Percentiles rank a stretch among this genome's conserved stretches.
phyloP scores from a whole-genome alignment of 306 rosid genomes.

The Malus orientalis region DNA sequence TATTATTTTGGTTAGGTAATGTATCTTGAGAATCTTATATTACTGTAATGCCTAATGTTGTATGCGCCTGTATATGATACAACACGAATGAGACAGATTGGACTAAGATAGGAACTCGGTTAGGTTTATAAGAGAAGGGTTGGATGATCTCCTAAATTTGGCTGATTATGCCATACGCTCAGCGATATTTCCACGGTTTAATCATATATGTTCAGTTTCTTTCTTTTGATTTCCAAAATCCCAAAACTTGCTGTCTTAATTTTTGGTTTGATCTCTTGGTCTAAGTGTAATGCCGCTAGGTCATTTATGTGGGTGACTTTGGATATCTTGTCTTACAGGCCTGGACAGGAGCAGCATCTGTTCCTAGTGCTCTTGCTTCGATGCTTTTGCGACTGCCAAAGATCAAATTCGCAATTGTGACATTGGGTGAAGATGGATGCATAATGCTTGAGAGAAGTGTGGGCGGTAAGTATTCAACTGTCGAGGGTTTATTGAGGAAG shows the following conservation, averaged over 20 bases:
- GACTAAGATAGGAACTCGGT: too few relatives aligned
- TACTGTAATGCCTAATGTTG: not conserved
- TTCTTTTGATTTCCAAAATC: not conserved
- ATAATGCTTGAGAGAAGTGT: constrained; percentile 77
- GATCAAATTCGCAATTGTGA: constrained; percentile 70
- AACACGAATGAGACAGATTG: too few relatives aligned
- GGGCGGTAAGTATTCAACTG: constrained; percentile 29
- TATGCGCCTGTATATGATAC: not conserved
- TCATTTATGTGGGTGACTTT: constrained; percentile 14
- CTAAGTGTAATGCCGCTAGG: constrained; percentile 9
- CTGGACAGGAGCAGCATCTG: constrained; percentile 75
- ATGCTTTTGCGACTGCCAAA: constrained; percentile 76
- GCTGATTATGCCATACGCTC: constrained; percentile 75
- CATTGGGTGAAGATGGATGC: constrained; percentile 93
- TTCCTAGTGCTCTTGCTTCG: constrained; percentile 69
- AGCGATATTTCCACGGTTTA: constrained; percentile 67
- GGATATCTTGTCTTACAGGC: constrained; percentile 31
- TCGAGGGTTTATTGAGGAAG: not conserved
- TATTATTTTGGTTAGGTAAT: not conserved
- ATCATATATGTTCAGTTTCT: constrained; percentile 8
- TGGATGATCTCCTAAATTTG: constrained; percentile 62
- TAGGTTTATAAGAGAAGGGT: constrained; percentile 46
- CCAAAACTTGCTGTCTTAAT: not conserved
- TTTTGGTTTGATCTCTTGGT: not conserved
- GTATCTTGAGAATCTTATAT: not conserved